Percentiles rank a stretch among this genome's conserved stretches.
These are phyloP conservation scores for Xylaria sp. DNA, from an alignment of 2,329 filamentous ascomycete genomes.

Conservation along the genomic window DNA sequence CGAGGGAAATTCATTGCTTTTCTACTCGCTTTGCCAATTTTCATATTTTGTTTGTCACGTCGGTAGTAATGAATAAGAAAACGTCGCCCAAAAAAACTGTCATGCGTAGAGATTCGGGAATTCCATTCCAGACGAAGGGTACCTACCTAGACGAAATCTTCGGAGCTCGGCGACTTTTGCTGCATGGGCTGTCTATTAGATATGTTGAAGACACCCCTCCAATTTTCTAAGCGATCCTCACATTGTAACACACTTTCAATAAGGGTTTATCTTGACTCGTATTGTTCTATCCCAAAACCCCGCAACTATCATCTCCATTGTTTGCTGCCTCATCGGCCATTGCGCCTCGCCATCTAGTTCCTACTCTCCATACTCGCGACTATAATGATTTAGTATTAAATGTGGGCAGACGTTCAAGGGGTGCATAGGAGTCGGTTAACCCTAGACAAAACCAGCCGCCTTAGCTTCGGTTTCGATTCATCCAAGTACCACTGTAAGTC, in stretches of 20 bases:
- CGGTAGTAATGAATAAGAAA: constrained; percentile 34
- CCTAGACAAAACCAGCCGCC: neutral
- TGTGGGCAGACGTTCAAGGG: neutral
- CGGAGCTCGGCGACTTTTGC: neutral
- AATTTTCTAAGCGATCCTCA: neutral
- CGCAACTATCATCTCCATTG: constrained; percentile 4
- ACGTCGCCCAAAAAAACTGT: neutral
- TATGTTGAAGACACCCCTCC: neutral
- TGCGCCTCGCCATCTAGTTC: neutral
- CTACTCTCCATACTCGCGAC: neutral
- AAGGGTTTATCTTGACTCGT: constrained; percentile 22
- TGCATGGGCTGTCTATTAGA: neutral
- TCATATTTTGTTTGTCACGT: constrained; percentile 20
- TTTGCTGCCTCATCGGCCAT: constrained; percentile 3
- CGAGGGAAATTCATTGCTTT: constrained; percentile 11
- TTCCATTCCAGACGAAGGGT: neutral
- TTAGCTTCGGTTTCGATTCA: neutral
- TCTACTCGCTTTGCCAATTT: neutral
- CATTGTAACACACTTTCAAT: neutral
- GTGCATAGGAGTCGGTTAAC: neutral
- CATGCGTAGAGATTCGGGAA: neutral
- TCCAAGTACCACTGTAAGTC: constrained; percentile 6
- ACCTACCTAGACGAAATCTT: neutral
- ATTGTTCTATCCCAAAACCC: constrained; percentile 31
- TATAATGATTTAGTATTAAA: constrained; percentile 8